Evolutionary conservation across 495 filamentous ascomycete species (phyloP).

Genomic region (Aspergillus bridgeri): DNA sequence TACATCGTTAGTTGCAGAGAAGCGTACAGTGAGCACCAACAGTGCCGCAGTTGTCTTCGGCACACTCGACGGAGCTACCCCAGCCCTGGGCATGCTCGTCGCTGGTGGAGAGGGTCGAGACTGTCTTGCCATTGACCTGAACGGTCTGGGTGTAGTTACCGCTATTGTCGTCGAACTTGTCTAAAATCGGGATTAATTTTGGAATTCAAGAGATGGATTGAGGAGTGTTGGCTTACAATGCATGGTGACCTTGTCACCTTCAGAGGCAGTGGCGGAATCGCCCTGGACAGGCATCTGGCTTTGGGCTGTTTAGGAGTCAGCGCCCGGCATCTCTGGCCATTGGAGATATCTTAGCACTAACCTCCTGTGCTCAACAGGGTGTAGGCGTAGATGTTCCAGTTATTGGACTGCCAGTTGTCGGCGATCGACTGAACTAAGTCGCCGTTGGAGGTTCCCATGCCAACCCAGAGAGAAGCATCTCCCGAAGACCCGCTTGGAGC

Average conservation of each 20-base stretch:
- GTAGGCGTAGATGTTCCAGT: constrained; percentile 31
- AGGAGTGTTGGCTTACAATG: constrained; percentile 22
- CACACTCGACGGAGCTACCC: constrained; percentile 43
- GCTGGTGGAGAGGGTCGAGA: constrained; percentile 39
- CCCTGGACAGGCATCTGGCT: constrained; percentile 31
- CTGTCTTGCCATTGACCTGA: constrained; percentile 29
- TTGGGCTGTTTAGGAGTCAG: constrained; percentile 14
- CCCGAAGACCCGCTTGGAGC: constrained; percentile 24
- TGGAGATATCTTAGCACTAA: constrained; percentile 13
- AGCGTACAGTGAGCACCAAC: constrained; percentile 33
- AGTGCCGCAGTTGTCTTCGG: constrained; percentile 35
- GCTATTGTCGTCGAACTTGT: constrained; percentile 37
- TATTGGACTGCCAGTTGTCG: constrained; percentile 24
- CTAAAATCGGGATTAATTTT: constrained; percentile 7
- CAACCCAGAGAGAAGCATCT: constrained; percentile 33
- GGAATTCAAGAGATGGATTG: too few relatives aligned
- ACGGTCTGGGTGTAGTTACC: constrained; percentile 41
- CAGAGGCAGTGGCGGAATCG: constrained; percentile 13
- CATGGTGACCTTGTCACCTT: constrained; percentile 29
- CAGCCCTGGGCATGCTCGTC: constrained; percentile 32
- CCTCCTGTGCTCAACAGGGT: constrained; percentile 25
- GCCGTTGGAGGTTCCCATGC: constrained; percentile 38
- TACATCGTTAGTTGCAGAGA: background rate
- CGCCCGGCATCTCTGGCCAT: background rate
- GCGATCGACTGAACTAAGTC: constrained; percentile 37